Evolutionary conservation across 805 yeast genomes (phyloP), one percentile per base, ranked within the genome.

Genomic region (Metschnikowia gelsemii): DNA sequence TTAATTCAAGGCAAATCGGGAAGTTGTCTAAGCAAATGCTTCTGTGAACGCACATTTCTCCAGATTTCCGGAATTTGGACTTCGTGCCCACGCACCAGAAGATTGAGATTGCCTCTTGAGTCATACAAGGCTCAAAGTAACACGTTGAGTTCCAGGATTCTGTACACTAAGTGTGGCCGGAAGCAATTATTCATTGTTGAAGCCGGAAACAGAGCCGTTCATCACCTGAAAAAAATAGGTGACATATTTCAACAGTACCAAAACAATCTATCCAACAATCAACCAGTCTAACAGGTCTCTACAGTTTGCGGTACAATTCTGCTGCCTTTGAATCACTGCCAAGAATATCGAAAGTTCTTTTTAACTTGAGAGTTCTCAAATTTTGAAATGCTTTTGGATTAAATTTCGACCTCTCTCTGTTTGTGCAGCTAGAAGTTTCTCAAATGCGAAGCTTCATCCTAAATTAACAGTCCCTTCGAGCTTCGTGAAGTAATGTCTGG

Each of bases 81-180:
- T 12, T 37, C 35, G 16, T 30, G 25, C 13, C 26, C 2, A 7
- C 9, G 18, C 16, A 14, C 9, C 5, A 8, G 5, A 1, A 18
- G 14, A 20, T 38, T 32, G 11, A 38, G 32, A 7, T 25, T 19
- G 11, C 42, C 42, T 8, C 13, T 9, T 5, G 32, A 31, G 17
- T 38, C 32, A 23, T 19, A 12, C 32, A 38, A 17, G 8, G 25
- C 17, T 26, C 31, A 23, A 17, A 38, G 36, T 20, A 19, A 8
- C 25, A 38, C 26, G 17, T 38, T 31, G 27, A 38, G 31, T 25
- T 38, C 36, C 13, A 31, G 13, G 11, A 38, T 38, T 4, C 35
- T 33, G 16, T 32, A 38, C 21, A 32, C 23, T 26, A 31, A 32
- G 8, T 30, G 32, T 3, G 13, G 16, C 5, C 14, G 22, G 9